Conservation (phyloP, 1,139 yeast genomes). For the Hansenula lynferdii region DNA sequence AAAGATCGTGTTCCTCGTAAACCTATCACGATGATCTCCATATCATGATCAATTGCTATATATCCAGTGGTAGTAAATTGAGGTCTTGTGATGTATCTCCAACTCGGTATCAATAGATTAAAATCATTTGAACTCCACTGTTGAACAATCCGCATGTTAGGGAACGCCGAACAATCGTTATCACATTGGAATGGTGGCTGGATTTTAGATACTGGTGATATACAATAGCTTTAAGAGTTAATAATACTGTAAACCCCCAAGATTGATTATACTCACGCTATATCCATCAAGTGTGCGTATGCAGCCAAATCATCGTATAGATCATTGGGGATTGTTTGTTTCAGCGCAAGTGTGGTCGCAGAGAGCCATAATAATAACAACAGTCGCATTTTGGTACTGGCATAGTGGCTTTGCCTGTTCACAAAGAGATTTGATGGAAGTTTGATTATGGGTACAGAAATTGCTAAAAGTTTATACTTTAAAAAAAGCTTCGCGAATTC, state of each 20-base stretch:
- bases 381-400: no score
- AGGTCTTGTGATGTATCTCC: slow-evolving; percentile 34
- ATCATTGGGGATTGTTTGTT: slow-evolving; percentile 4
- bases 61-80: slow-evolving; percentile 24
- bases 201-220: slow-evolving; percentile 33
- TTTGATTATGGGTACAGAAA: no score
- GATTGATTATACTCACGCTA: no score
- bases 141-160: slow-evolving; percentile 36
- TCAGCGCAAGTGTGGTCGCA: background rate
- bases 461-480: no score
- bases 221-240: no score
- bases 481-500: no score
- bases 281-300: slow-evolving; percentile 42
- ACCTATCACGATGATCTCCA: slow-evolving; percentile 30
- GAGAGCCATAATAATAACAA: background rate
- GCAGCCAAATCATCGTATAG: slow-evolving; percentile 10
- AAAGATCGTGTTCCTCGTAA: slow-evolving; percentile 46
- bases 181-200: slow-evolving; percentile 42
- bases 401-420: no score
- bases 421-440: no score
- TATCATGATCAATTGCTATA: slow-evolving; percentile 19
- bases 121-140: slow-evolving; percentile 41
- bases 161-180: slow-evolving; percentile 36
- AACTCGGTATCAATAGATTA: slow-evolving; percentile 11
- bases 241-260: no score